phyloP scores from a whole-genome alignment of 495 filamentous ascomycete species.

The Aspergillus homomorphus region DNA sequence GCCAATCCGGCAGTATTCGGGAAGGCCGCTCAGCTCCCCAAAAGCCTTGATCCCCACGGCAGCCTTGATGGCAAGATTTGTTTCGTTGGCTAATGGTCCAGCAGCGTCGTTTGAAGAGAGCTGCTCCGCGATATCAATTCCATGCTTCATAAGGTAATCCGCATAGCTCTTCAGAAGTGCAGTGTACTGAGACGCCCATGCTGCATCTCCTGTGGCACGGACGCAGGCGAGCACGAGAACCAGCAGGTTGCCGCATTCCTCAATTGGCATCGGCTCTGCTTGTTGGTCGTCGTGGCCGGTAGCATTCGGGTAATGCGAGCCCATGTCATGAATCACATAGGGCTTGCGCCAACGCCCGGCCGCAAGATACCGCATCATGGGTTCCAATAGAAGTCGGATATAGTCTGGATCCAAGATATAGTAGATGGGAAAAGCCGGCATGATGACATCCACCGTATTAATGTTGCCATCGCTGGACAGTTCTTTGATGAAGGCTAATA shows the following conservation, averaged over 20 bases:
- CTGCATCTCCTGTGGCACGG: conserved; percentile 38
- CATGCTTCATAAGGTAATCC: conserved; percentile 49
- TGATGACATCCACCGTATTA: conserved; percentile 54
- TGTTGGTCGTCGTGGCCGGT: conserved; percentile 45
- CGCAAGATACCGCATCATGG: conserved; percentile 48
- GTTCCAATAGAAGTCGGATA: conserved; percentile 48
- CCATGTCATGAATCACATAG: conserved; percentile 48
- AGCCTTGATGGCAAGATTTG: conserved; percentile 56
- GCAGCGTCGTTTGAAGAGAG: conserved; percentile 55
- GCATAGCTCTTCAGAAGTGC: conserved; percentile 43
- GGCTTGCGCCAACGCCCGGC: conserved; percentile 41
- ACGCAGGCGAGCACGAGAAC: conserved; percentile 43
- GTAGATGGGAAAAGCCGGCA: conserved; percentile 49
- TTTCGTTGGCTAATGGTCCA: conserved; percentile 50
- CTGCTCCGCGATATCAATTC: conserved; percentile 47
- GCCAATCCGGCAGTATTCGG: conserved; percentile 39
- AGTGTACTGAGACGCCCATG: conserved; percentile 35
- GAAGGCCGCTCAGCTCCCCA: conserved; percentile 37
- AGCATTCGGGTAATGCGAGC: conserved; percentile 46
- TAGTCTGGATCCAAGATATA: conserved; percentile 48
- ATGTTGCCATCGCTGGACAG: conserved; percentile 52
- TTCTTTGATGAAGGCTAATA: conserved; percentile 52
- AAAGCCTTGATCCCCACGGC: conserved; percentile 53
- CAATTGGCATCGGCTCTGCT: conserved; percentile 47
- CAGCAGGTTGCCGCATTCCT: conserved; percentile 47